phyloP scores from a whole-genome alignment of 176 grass and related monocot species.

The Rhynchospora tenuis region DNA sequence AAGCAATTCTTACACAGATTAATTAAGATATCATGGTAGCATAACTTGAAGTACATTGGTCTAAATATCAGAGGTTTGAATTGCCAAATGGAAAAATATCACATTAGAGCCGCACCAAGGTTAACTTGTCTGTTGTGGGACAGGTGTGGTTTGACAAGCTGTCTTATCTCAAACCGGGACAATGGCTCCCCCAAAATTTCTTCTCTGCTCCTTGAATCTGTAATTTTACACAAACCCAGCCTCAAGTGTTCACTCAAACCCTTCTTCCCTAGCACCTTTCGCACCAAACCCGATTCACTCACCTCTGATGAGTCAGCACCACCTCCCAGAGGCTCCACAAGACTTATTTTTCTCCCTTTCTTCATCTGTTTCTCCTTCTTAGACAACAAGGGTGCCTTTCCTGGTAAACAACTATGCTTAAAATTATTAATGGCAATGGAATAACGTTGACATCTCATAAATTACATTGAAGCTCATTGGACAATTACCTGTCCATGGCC shows the following conservation, averaged over 20 bases:
- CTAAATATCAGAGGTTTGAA: background rate
- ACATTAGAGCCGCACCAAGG: conserved; percentile 44
- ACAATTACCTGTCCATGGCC: conserved; percentile 66
- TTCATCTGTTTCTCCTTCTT: conserved; percentile 92
- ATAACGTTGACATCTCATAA: background rate
- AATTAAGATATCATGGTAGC: background rate
- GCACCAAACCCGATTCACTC: conserved; percentile 50
- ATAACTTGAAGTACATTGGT: background rate
- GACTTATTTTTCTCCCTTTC: conserved; percentile 49
- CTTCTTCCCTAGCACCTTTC: conserved; percentile 44
- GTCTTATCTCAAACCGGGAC: conserved; percentile 45
- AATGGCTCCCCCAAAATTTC: conserved; percentile 80
- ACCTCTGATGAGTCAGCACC: conserved; percentile 17
- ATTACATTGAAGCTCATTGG: background rate
- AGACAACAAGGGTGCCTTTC: conserved; percentile 79
- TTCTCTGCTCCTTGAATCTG: conserved; percentile 56
- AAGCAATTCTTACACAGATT: background rate
- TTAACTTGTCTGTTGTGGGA: conserved; percentile 88
- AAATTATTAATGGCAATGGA: background rate
- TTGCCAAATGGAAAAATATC: background rate
- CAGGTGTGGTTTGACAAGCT: conserved; percentile 60
- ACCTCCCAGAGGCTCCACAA: conserved; percentile 68
- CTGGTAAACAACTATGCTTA: background rate
- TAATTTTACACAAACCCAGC: conserved; percentile 43
- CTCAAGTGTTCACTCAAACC: conserved; percentile 39